Evolutionary conservation across 108 stramenopile species (phyloP).

Genomic region (Cyclotella sp.): DNA sequence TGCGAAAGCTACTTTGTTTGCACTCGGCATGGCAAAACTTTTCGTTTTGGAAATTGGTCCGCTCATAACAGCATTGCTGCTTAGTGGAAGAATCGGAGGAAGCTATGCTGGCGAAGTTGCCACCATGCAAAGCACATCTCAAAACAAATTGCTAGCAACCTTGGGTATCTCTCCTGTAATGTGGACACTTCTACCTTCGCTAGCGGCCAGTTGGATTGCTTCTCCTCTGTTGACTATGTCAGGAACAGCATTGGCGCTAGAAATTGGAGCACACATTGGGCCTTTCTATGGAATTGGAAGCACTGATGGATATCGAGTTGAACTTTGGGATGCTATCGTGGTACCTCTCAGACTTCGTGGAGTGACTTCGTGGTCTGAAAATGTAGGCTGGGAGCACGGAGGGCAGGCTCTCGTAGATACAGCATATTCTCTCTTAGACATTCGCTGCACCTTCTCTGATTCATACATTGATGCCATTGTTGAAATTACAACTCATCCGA

Average conservation of each 20-base stretch:
- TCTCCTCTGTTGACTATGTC: slow-evolving; percentile 73
- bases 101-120: slow-evolving; percentile 83
- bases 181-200: slow-evolving; percentile 73
- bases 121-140: slow-evolving; percentile 81
- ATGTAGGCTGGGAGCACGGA: slow-evolving; percentile 36
- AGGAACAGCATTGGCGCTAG: slow-evolving; percentile 68
- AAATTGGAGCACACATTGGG: slow-evolving; percentile 68
- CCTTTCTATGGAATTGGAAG: slow-evolving; percentile 72
- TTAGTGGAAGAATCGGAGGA: slow-evolving; percentile 85
- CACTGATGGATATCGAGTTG: slow-evolving; percentile 47
- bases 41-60: slow-evolving; percentile 87
- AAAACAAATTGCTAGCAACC: slow-evolving; percentile 71
- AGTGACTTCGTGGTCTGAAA: slow-evolving; percentile 38
- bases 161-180: slow-evolving; percentile 68
- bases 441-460: slow-evolving; percentile 43
- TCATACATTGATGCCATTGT: slow-evolving; percentile 57
- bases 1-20: slow-evolving; percentile 79
- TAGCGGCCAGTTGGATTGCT: slow-evolving; percentile 74
- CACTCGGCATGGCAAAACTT: slow-evolving; percentile 80
- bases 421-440: slow-evolving; percentile 38
- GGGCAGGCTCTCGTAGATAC: slow-evolving; percentile 32
- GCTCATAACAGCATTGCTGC: slow-evolving; percentile 72
- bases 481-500: slow-evolving; percentile 79
- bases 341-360: slow-evolving; percentile 59
- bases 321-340: slow-evolving; percentile 56